Evolutionary conservation across 345 rosid species (phyloP).

Genomic region (Populus euphratica): DNA sequence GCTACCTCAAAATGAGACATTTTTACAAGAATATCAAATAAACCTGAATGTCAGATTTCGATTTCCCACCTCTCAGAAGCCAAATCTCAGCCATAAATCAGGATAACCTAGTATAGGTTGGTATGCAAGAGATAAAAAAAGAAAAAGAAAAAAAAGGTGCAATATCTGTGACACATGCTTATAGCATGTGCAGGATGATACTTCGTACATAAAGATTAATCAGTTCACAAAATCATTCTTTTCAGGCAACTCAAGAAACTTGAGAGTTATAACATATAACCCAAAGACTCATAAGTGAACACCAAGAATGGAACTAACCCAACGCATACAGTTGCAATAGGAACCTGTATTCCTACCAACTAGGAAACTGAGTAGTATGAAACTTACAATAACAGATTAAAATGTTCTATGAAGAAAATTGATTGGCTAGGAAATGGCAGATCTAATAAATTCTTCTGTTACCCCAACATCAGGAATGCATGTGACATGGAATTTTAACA

Average conservation of each 20-base stretch:
- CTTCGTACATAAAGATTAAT: neutral
- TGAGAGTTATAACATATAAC: neutral
- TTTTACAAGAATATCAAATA: neutral
- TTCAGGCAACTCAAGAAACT: neutral
- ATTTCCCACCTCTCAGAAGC: neutral
- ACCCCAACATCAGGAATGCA: neutral
- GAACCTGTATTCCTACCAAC: neutral
- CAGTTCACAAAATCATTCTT: neutral
- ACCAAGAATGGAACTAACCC: neutral
- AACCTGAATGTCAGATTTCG: neutral
- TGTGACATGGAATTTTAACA: neutral
- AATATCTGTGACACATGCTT: neutral
- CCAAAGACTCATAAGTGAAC: neutral
- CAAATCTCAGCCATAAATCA: neutral
- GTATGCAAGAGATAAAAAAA: too few species aligned
- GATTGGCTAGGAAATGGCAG: too few species aligned
- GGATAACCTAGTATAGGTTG: neutral
- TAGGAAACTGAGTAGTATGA: neutral
- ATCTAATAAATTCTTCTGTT: neutral
- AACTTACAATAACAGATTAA: neutral
- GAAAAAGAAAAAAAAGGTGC: neutral
- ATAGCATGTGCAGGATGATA: neutral
- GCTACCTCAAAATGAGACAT: neutral
- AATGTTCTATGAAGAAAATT: too few species aligned
- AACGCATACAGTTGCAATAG: neutral